Evolutionary conservation across 306 rosid genomes (phyloP).

Genomic region (Trifolium fragiferum): DNA sequence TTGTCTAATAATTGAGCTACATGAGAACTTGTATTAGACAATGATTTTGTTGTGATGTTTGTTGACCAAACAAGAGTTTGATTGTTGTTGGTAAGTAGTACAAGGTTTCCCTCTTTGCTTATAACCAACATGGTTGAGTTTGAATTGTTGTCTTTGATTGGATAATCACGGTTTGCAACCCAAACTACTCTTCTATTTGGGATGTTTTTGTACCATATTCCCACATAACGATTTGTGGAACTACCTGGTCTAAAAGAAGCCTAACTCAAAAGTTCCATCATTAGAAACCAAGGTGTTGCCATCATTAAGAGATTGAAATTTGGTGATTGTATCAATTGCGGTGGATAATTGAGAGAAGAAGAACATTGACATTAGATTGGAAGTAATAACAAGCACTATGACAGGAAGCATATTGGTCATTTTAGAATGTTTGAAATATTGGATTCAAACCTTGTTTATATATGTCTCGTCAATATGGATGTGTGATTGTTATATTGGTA

Average conservation of each 20-base stretch:
- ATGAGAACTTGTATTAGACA: neutral
- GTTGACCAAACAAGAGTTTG: conserved; percentile 35
- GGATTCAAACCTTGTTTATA: neutral
- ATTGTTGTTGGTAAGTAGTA: conserved; percentile 14
- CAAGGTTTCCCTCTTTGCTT: conserved; percentile 13
- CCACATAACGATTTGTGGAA: conserved; percentile 21
- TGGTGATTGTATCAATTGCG: neutral
- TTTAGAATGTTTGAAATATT: neutral
- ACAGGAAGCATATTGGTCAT: neutral
- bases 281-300: conserved; percentile 34
- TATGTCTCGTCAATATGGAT: too few relatives aligned
- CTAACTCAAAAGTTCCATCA: conserved; percentile 36
- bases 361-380: too few relatives aligned
- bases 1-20: conserved; percentile 46
- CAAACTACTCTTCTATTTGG: conserved; percentile 21
- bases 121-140: conserved; percentile 18
- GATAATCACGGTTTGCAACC: conserved; percentile 39
- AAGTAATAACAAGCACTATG: too few relatives aligned
- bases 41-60: conserved; percentile 23
- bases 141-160: conserved; percentile 21
- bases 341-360: neutral
- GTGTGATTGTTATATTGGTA: too few relatives aligned
- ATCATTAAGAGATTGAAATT: neutral
- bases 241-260: conserved; percentile 20
- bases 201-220: conserved; percentile 33